Evolutionary conservation across 768 basidiomycete species (phyloP).

Genomic region (Hypsizygus marmoreus): DNA sequence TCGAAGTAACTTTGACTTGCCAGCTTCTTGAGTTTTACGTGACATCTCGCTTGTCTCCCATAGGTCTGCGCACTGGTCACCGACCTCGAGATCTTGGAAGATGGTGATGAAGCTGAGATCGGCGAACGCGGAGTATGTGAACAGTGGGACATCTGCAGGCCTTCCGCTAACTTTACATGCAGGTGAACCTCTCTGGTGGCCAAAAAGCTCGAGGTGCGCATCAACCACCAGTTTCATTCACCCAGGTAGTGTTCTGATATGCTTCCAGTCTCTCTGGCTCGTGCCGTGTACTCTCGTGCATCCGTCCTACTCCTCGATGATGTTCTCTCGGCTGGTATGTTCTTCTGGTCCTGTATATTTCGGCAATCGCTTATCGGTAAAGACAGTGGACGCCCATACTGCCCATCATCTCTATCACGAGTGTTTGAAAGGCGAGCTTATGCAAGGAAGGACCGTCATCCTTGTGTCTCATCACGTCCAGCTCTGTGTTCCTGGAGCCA

Average conservation of each 20-base stretch:
- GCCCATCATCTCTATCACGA: slow-evolving; percentile 84
- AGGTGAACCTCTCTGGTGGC: slow-evolving; percentile 59
- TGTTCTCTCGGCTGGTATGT: slow-evolving; percentile 58
- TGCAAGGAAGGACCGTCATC: slow-evolving; percentile 81
- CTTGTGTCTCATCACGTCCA: slow-evolving; percentile 96
- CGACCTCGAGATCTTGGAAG: slow-evolving; percentile 82
- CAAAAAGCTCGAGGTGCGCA: slow-evolving; percentile 66
- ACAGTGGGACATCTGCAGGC: background rate
- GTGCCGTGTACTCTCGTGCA: slow-evolving; percentile 89
- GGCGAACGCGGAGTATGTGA: slow-evolving; percentile 75
- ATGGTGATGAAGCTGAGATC: slow-evolving; percentile 86
- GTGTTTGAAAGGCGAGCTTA: slow-evolving; percentile 83
- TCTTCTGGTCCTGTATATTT: background rate
- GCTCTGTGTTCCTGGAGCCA: slow-evolving; percentile 78
- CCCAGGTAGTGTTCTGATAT: background rate
- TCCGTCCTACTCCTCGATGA: slow-evolving; percentile 84
- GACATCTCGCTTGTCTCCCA: no score
- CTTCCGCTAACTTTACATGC: background rate
- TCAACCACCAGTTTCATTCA: slow-evolving; percentile 18
- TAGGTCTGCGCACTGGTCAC: slow-evolving; percentile 66
- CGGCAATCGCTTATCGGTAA: slow-evolving; percentile 6
- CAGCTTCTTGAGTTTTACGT: no score
- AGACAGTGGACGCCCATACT: slow-evolving; percentile 85
- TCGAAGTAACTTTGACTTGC: slow-evolving; percentile 53
- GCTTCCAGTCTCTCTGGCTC: slow-evolving; percentile 64